Conservation (phyloP, 768 basidiomycete species). For the Cytidiella melzeri region DNA sequence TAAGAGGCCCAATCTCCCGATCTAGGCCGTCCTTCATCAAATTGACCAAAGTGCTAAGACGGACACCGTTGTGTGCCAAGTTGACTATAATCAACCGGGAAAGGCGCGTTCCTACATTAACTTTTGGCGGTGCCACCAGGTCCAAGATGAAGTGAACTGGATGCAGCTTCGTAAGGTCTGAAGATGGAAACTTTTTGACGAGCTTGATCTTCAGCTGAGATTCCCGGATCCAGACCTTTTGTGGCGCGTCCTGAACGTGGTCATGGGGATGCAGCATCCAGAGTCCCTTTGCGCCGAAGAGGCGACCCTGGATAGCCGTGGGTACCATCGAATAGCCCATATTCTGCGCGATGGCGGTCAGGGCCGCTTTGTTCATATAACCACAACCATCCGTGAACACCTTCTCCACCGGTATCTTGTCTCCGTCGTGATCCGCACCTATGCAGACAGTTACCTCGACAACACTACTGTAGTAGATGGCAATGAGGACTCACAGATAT, state of each 20-base stretch:
- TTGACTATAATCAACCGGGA: constrained; percentile 57
- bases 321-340: constrained; percentile 16
- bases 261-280: constrained; percentile 28
- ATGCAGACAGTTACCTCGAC: too few relatives aligned
- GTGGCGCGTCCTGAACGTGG: constrained; percentile 14
- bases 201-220: constrained; percentile 28
- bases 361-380: constrained; percentile 29
- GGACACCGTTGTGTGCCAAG: constrained; percentile 53
- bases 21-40: constrained; percentile 47
- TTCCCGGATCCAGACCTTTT: constrained; percentile 30
- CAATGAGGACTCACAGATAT: constrained; percentile 44
- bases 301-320: constrained; percentile 29
- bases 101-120: constrained; percentile 36
- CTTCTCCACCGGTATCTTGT: constrained; percentile 42
- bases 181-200: not conserved
- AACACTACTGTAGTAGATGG: too few relatives aligned
- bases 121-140: constrained; percentile 36
- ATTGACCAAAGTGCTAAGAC: constrained; percentile 33
- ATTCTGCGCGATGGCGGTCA: constrained; percentile 19
- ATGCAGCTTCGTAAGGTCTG: not conserved
- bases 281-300: constrained; percentile 30
- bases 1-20: constrained; percentile 42
- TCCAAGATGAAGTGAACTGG: constrained; percentile 57
- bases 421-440: constrained; percentile 32
- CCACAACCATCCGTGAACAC: constrained; percentile 36